Base-by-base conservation (phyloP, 345 rosid species). In the Raphanus raphanistrum region DNA sequence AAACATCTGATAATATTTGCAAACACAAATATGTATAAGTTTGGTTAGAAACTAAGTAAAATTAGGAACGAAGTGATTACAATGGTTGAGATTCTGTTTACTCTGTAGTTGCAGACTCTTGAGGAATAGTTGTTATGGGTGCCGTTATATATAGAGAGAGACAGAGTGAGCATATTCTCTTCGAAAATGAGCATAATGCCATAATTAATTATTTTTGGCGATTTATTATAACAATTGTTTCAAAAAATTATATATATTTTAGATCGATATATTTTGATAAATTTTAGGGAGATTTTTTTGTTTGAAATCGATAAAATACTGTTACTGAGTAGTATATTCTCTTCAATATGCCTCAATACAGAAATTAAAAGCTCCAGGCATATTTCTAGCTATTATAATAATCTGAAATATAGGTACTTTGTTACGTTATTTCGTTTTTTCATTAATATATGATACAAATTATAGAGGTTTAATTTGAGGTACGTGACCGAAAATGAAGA, bases 1-100 rank as follows among this genome's bases (percentile, higher is more conserved):
- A 72, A 78, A 72, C 61, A 71, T 58, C 72, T 55, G 7, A 66
- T 57, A 9, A n/a, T 77, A 38, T 4, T 48, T 70, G 8, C 13
- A 21, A 63, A 70, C 63, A 54, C 21, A 28, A 26, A 10, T 31
- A 48, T 26, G 1, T 15, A n/a, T 11, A 8, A 26, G 52, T 8
- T 6, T 43, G 8, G 35, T 10, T n/a, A 7, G 26, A 58, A 64
- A 54, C 55, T 10, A 64, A 35, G 13, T 54, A 32, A 11, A 26
- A 32, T 2, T 35, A 63, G 15, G 28, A 63, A 74, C 25, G 32
- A 52, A 41, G 38, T 31, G 74, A 45, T 45, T 76, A 68, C 2
- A 48, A 63, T 35, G 8, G 33, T 15, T 28, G 10, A 67, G 79
- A 60, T 45, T 38, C 1, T 10, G 13, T 60, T 66, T 68, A 13